Conservation (phyloP, 306 rosid genomes). For the Dalbergia cochinchinensis region DNA sequence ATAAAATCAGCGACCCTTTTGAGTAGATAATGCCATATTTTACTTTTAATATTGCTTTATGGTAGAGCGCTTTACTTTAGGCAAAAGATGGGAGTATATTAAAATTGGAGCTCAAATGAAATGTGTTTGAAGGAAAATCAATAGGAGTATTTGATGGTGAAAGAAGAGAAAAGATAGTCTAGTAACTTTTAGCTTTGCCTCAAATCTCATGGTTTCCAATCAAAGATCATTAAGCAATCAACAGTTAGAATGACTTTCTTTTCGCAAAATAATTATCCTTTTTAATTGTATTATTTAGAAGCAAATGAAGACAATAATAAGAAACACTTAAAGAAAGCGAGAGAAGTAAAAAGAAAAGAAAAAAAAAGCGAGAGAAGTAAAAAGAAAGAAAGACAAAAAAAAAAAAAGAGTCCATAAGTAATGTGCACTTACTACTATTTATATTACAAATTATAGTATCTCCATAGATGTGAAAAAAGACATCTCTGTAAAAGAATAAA, state of each 20-base stretch:
- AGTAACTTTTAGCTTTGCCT: conserved; percentile 61
- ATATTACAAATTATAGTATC: too few species aligned
- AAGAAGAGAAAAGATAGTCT: conserved; percentile 57
- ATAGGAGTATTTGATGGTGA: conserved; percentile 53
- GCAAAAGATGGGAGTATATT: conserved; percentile 60
- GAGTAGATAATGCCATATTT: conserved; percentile 99
- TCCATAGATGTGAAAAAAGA: background rate
- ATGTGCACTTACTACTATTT: background rate
- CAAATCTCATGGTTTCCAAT: conserved; percentile 58
- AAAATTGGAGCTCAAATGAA: conserved; percentile 54
- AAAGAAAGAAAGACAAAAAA: too few species aligned
- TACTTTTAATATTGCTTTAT: conserved; percentile 90
- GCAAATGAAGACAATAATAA: too few species aligned
- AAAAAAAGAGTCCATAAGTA: background rate
- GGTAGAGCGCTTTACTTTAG: conserved; percentile 86
- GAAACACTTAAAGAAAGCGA: too few species aligned
- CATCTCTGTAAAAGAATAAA: conserved; percentile 20
- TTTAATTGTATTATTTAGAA: conserved; percentile 2
- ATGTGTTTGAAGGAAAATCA: conserved; percentile 55
- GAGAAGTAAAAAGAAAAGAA: too few species aligned
- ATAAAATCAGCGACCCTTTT: conserved; percentile 93
- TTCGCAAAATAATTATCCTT: conserved; percentile 42
- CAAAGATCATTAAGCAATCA: conserved; percentile 43
- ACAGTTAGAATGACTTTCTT: conserved; percentile 49
- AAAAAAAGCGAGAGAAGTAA: background rate